A percentile compares a stretch with the other conserved stretches of the same genome.
Evolutionary conservation across 208 protist species (phyloP).

Genomic region (Crithidia expoeki): DNA sequence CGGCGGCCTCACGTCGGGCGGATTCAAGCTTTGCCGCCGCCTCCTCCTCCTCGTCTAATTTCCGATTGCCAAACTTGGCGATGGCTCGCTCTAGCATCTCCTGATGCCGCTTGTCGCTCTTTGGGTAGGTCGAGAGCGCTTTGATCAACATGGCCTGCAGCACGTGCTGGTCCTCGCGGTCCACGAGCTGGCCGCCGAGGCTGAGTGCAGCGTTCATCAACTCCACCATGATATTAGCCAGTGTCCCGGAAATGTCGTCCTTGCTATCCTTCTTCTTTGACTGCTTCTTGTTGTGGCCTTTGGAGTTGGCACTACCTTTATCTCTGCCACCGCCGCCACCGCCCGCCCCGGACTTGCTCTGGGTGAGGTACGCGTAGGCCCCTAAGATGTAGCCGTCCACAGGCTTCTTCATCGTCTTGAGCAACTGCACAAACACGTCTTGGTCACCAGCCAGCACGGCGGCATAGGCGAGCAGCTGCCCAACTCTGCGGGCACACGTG

Average conservation of each 20-base stretch:
- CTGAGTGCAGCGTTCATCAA: slow-evolving; percentile 89
- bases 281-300: slow-evolving; percentile 37
- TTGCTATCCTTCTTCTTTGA: slow-evolving; percentile 46
- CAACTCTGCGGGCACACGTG: slow-evolving; percentile 64
- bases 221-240: slow-evolving; percentile 83
- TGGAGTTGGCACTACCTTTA: slow-evolving; percentile 8
- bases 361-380: slow-evolving; percentile 76
- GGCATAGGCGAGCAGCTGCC: slow-evolving; percentile 84
- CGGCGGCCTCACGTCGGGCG: slow-evolving; percentile 26
- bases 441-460: slow-evolving; percentile 70
- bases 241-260: slow-evolving; percentile 71
- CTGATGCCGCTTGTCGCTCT: slow-evolving; percentile 77
- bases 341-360: slow-evolving; percentile 46
- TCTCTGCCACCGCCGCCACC: slow-evolving; percentile 25
- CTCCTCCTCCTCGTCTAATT: slow-evolving; percentile 45
- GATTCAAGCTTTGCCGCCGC: slow-evolving; percentile 28
- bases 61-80: slow-evolving; percentile 74
- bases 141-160: slow-evolving; percentile 83
- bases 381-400: slow-evolving; percentile 87
- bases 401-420: slow-evolving; percentile 93
- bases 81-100: slow-evolving; percentile 86
- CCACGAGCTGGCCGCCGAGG: slow-evolving; percentile 86
- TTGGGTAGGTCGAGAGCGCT: slow-evolving; percentile 70
- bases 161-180: slow-evolving; percentile 85
- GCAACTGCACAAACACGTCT: slow-evolving; percentile 86